Conservation (phyloP, 176 grass and related monocot species). For the Juncus inflexus region DNA sequence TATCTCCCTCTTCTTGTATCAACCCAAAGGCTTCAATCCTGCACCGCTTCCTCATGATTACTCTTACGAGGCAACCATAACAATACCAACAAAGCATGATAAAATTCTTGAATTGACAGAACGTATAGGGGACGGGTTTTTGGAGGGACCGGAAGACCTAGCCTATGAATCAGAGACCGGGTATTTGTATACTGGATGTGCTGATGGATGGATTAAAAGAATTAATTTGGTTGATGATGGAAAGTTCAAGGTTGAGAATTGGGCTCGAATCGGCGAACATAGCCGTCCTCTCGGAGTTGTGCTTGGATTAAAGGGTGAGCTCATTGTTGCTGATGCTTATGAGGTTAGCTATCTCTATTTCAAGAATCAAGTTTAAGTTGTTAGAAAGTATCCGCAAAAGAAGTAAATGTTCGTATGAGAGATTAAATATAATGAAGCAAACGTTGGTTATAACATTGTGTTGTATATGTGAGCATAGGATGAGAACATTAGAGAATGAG, state of each 20-base stretch:
- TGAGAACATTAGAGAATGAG: too few relatives aligned
- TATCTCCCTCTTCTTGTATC: slow-evolving; percentile 36
- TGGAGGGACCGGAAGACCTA: slow-evolving; percentile 65
- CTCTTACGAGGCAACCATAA: slow-evolving; percentile 28
- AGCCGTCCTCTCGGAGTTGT: background rate
- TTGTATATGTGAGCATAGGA: too few relatives aligned
- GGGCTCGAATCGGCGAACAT: background rate
- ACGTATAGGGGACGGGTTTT: slow-evolving; percentile 55
- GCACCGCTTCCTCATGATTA: slow-evolving; percentile 44
- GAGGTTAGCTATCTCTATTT: background rate
- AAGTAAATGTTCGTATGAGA: background rate
- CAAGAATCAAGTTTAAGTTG: background rate
- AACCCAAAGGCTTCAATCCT: slow-evolving; percentile 39
- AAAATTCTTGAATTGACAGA: slow-evolving; percentile 34
- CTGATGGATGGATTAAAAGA: slow-evolving; percentile 26
- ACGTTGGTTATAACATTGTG: too few relatives aligned
- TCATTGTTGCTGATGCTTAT: slow-evolving; percentile 15
- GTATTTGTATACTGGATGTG: slow-evolving; percentile 24
- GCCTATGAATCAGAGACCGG: slow-evolving; percentile 7
- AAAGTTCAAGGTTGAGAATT: slow-evolving; percentile 10
- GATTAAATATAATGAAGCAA: too few relatives aligned
- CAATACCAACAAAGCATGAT: slow-evolving; percentile 32
- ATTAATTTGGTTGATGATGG: slow-evolving; percentile 9
- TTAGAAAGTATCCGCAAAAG: background rate
- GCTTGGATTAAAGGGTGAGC: slow-evolving; percentile 12